A percentile compares a stretch with the other conserved stretches of the same genome.
Evolutionary conservation across 768 basidiomycete genomes (phyloP).

Genomic region (Kwoniella shandongensis): DNA sequence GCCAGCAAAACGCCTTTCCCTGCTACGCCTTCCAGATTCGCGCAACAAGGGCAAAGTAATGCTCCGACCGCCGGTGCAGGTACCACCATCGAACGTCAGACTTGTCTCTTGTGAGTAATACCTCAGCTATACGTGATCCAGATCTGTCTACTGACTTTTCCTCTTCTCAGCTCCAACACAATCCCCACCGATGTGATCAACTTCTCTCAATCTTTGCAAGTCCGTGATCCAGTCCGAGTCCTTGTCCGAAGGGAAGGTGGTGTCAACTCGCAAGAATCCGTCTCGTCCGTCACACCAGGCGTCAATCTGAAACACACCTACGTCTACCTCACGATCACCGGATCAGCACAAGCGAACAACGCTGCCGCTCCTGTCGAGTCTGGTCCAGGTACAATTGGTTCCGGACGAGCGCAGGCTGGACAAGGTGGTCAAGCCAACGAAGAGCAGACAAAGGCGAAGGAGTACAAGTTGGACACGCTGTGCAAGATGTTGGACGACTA

Average conservation of each 20-base stretch:
- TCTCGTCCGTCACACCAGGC: constrained; percentile 45
- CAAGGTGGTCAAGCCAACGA: constrained; percentile 29
- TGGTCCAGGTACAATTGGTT: constrained; percentile 79
- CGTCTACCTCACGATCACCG: constrained; percentile 91
- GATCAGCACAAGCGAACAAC: constrained; percentile 60
- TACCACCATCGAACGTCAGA: constrained; percentile 44
- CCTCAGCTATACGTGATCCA: neutral
- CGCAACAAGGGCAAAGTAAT: constrained; percentile 21
- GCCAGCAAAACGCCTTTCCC: constrained; percentile 52
- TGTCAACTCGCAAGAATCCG: constrained; percentile 47
- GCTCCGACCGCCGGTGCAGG: constrained; percentile 4
- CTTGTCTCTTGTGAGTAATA: constrained; percentile 50
- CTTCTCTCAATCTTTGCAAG: constrained; percentile 85
- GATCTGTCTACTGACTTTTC: constrained; percentile 59
- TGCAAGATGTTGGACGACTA: constrained; percentile 70
- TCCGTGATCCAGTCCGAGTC: constrained; percentile 95
- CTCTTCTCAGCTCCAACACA: constrained; percentile 84
- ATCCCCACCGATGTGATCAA: constrained; percentile 89
- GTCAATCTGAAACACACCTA: constrained; percentile 81
- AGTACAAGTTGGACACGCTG: constrained; percentile 66
- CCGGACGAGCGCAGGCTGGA: constrained; percentile 62
- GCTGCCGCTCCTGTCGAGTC: constrained; percentile 58
- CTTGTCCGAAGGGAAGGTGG: constrained; percentile 72
- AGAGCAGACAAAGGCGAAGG: constrained; percentile 51
- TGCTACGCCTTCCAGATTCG: constrained; percentile 35